Base-by-base conservation (phyloP, 2,329 filamentous ascomycete genomes). In the Septoria petroselini region DNA sequence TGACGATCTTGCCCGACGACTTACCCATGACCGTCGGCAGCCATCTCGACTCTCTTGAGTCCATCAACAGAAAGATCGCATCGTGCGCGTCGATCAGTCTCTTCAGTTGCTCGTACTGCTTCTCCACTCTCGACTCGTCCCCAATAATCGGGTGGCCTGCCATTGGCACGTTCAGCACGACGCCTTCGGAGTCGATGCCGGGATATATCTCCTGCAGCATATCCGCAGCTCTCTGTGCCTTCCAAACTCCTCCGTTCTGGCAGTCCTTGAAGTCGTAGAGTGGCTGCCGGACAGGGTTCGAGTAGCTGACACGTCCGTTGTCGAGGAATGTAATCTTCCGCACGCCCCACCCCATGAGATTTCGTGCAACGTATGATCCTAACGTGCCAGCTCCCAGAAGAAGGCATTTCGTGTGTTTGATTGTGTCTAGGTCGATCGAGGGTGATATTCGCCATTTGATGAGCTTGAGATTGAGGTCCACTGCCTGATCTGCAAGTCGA, bases 361-460 rank as follows among this genome's bases (percentile, higher is more conserved):
- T 94, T 44, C 93, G 81, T 8, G 91, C 89, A 15, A 98, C 91
- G 65, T 97, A 97, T 53, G 89, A 91, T 7, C 93, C 93, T 1
- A 98, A 76, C 0, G 93, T 98, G 11, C 93, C 93, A 0, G 93
- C 90, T 3, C 93, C 93, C 1, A 98, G 81, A 2, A 98, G 74
- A 12, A 98, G 78, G 65, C 93, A 98, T 65, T 84, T 95, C 3
- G 89, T 91, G 50, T 85, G 80, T 65, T 95, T 96, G 66, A 97
- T 91, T 23, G 81, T 80, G 23, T 96, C 90, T 7, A 98, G 80
- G 65, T 97, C 80, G 33, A 98, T 79, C 42, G 84, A 84, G 0
- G 93, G 93, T 6, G 90, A 88, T 62, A 98, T 89, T 31, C 93
- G 84, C 93, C 93, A 98, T 72, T 96, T 98, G 84, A 98, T 98